Evolutionary conservation across 805 yeast species (phyloP).

Genomic region (Cyberlindnera saturnus): DNA sequence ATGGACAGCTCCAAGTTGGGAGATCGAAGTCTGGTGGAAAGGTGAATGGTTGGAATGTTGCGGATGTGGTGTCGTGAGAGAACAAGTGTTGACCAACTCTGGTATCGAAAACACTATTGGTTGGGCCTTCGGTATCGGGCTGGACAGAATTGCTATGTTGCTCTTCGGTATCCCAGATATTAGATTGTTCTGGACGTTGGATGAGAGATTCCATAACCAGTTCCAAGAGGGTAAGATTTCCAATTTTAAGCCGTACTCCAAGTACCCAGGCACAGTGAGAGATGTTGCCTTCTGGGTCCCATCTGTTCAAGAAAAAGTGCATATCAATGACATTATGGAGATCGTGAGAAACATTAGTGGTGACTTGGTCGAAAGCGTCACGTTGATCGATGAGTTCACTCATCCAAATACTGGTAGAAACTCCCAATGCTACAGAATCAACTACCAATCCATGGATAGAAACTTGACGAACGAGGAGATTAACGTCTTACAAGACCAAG

Average conservation of each 20-base stretch:
- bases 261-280: slow-evolving; percentile 79
- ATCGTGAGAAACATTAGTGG: slow-evolving; percentile 79
- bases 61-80: slow-evolving; percentile 89
- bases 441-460: slow-evolving; percentile 95
- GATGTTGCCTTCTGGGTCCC: slow-evolving; percentile 94
- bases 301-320: slow-evolving; percentile 33
- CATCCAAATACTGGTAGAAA: slow-evolving; percentile 77
- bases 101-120: slow-evolving; percentile 67
- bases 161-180: slow-evolving; percentile 94
- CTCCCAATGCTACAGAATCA: slow-evolving; percentile 84
- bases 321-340: slow-evolving; percentile 92
- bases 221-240: slow-evolving; percentile 60
- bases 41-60: slow-evolving; percentile 97
- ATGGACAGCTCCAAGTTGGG: slow-evolving; percentile 98
- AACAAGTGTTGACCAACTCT: slow-evolving; percentile 68
- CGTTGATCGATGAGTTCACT: slow-evolving; percentile 69
- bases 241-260: slow-evolving; percentile 82
- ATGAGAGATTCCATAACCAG: slow-evolving; percentile 70
- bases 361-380: slow-evolving; percentile 83
- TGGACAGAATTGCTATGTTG: slow-evolving; percentile 94
- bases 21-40: slow-evolving; percentile 98
- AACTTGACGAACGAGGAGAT: slow-evolving; percentile 82
- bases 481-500: slow-evolving; percentile 61
- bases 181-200: slow-evolving; percentile 84
- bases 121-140: slow-evolving; percentile 97